Percentiles rank a stretch among this genome's conserved stretches.
Conservation (phyloP, 331 rosid genomes). For the Spiraea crenata region DNA sequence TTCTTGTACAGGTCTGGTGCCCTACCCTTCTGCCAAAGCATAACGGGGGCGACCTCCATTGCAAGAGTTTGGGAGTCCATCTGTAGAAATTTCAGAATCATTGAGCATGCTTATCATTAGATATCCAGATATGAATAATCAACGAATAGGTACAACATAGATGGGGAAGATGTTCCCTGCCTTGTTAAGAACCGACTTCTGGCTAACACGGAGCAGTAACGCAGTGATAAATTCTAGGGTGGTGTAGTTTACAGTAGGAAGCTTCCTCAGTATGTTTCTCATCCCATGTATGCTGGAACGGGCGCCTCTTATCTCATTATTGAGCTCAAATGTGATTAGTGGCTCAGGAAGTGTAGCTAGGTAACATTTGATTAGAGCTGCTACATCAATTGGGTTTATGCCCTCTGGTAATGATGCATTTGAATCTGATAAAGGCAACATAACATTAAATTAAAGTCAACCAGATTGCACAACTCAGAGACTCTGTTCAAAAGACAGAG, state of each 20-base stretch:
- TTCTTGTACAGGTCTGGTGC: conserved; percentile 63
- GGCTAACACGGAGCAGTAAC: conserved; percentile 77
- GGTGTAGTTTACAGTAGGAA: conserved; percentile 86
- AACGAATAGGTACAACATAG: not conserved
- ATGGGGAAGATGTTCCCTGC: conserved; percentile 37
- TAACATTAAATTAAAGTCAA: conserved; percentile 12
- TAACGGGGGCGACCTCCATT: conserved; percentile 86
- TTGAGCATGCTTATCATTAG: conserved; percentile 24
- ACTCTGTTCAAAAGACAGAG: conserved; percentile 7
- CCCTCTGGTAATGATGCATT: conserved; percentile 76
- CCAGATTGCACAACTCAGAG: conserved; percentile 27
- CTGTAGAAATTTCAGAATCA: conserved; percentile 43
- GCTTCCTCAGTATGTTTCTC: conserved; percentile 74
- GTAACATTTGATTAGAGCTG: conserved; percentile 81
- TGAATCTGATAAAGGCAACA: conserved; percentile 49
- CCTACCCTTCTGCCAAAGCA: conserved; percentile 74
- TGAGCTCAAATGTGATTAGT: conserved; percentile 73
- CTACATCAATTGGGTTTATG: conserved; percentile 73
- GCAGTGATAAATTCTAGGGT: conserved; percentile 92
- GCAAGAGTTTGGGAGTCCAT: conserved; percentile 86
- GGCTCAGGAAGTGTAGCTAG: conserved; percentile 98
- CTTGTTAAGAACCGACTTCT: conserved; percentile 87
- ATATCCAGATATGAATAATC: not conserved
- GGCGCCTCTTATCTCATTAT: conserved; percentile 69
- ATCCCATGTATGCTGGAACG: conserved; percentile 70